A percentile compares a stretch with the other conserved stretches of the same genome.
phyloP scores from a whole-genome alignment of 1,284 basidiomycete species.

The Neonothopanus nambi region DNA sequence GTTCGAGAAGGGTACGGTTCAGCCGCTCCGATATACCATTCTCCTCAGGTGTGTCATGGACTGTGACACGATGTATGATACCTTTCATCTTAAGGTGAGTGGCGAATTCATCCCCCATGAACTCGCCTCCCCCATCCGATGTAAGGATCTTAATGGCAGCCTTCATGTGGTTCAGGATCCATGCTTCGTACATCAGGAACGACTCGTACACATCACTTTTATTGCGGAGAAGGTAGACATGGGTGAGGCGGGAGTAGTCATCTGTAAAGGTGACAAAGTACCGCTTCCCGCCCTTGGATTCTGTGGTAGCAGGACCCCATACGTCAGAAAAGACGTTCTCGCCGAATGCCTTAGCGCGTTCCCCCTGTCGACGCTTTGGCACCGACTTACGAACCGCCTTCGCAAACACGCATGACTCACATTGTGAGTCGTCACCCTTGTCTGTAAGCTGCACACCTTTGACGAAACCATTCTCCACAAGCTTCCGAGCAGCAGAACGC shows the following conservation, averaged over 20 bases:
- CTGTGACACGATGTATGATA: slow-evolving; percentile 23
- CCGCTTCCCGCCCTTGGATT: too few species aligned
- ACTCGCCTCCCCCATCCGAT: slow-evolving; percentile 28
- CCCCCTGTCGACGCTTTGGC: not conserved
- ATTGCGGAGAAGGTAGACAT: slow-evolving; percentile 20
- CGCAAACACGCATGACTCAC: slow-evolving; percentile 30
- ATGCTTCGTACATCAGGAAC: too few species aligned
- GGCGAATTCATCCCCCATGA: too few species aligned
- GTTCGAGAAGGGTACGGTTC: slow-evolving; percentile 26
- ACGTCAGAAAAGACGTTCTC: slow-evolving; percentile 35
- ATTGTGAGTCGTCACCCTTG: too few species aligned
- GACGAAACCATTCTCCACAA: slow-evolving; percentile 17
- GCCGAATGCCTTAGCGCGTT: not conserved
- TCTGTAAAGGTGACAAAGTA: slow-evolving; percentile 29
- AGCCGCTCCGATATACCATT: slow-evolving; percentile 32
- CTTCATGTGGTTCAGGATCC: slow-evolving; percentile 13
- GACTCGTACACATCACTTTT: slow-evolving; percentile 23
- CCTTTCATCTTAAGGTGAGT: slow-evolving; percentile 20
- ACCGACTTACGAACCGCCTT: not conserved
- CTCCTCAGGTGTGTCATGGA: slow-evolving; percentile 30
- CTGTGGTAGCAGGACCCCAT: too few species aligned
- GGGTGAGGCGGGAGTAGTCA: slow-evolving; percentile 22
- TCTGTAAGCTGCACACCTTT: slow-evolving; percentile 11
- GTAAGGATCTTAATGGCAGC: slow-evolving; percentile 18
- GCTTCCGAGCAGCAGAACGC: slow-evolving; percentile 5